These are phyloP conservation scores for Monosporascus sp. DNA, from an alignment of 2,329 filamentous ascomycete genomes.

Conservation along the genomic window DNA sequence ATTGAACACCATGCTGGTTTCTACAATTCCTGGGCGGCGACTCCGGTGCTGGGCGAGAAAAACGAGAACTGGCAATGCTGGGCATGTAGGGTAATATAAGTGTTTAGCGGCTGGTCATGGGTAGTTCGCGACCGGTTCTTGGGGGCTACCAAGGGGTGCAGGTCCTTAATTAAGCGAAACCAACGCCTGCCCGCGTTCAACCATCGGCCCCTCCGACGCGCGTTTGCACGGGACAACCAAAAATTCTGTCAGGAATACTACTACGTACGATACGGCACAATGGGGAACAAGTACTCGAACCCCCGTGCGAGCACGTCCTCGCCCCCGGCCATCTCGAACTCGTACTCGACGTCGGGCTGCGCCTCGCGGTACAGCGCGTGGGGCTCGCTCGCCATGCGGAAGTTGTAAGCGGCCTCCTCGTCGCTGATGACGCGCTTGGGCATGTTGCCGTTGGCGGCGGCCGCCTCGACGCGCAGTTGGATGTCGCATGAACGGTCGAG, in stretches of 20 bases:
- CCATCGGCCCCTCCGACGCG: too few relatives aligned
- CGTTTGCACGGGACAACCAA: too few relatives aligned
- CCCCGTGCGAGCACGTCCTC: conserved; percentile 25
- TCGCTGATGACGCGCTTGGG: conserved; percentile 36
- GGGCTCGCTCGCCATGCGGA: conserved; percentile 28
- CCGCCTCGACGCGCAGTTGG: conserved; percentile 64
- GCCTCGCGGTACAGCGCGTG: conserved; percentile 27
- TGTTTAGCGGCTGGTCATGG: too few relatives aligned
- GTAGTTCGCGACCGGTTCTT: too few relatives aligned
- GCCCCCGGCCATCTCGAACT: conserved; percentile 25
- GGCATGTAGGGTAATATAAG: too few relatives aligned
- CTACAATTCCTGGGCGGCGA: not conserved
- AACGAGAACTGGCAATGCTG: not conserved
- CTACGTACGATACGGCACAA: conserved; percentile 7
- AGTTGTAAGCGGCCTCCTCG: conserved; percentile 37
- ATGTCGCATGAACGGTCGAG: conserved; percentile 65
- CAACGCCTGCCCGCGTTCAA: not conserved
- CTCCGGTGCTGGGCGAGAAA: not conserved
- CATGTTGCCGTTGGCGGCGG: conserved; percentile 37
- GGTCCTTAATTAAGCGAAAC: too few relatives aligned
- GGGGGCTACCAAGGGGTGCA: too few relatives aligned
- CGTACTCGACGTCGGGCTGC: conserved; percentile 28
- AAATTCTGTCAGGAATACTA: too few relatives aligned
- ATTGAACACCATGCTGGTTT: not conserved
- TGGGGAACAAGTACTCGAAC: conserved; percentile 18